Percentiles rank a stretch among this genome's conserved stretches.
Conservation (phyloP, 192 early-diverging fungal genomes). For the Mortierella alpina region DNA sequence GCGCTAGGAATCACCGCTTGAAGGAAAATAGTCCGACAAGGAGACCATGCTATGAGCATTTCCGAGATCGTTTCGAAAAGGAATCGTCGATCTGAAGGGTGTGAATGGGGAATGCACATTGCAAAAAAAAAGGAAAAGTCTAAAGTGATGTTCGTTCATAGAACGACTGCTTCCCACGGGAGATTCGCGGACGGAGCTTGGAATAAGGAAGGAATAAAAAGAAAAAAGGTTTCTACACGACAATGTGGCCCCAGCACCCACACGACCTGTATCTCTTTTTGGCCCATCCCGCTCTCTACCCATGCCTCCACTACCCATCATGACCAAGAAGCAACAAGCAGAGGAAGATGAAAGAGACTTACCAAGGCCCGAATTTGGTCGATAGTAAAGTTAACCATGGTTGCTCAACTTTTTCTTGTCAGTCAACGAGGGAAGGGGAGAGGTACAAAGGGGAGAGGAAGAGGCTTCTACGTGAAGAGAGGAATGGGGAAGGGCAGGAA, state of each 20-base stretch:
- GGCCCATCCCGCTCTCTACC: not conserved
- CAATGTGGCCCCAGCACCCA: slow-evolving; percentile 23
- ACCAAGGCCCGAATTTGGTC: slow-evolving; percentile 57
- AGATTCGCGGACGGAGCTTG: slow-evolving; percentile 11
- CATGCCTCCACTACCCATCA: not conserved
- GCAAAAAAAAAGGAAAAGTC: not conserved
- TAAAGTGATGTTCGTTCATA: not conserved
- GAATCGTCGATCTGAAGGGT: not conserved
- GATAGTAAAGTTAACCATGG: slow-evolving; percentile 58
- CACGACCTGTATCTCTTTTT: not conserved
- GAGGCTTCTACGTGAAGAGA: slow-evolving; percentile 15
- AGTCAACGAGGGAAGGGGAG: slow-evolving; percentile 15
- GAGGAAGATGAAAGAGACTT: slow-evolving; percentile 15
- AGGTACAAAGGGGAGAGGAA: not conserved
- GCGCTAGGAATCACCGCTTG: no score
- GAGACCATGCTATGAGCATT: no score
- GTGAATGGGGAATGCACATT: slow-evolving; percentile 2
- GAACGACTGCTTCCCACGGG: slow-evolving; percentile 8
- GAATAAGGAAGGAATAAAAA: slow-evolving; percentile 19
- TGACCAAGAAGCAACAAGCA: not conserved
- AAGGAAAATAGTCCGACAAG: no score
- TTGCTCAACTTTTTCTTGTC: slow-evolving; percentile 39
- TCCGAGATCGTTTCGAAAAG: no score
- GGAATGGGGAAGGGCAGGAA: slow-evolving; percentile 15
- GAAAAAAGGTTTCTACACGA: not conserved